Conservation (phyloP, 2,329 filamentous ascomycete species). For the Sclerotinia spermophila region DNA sequence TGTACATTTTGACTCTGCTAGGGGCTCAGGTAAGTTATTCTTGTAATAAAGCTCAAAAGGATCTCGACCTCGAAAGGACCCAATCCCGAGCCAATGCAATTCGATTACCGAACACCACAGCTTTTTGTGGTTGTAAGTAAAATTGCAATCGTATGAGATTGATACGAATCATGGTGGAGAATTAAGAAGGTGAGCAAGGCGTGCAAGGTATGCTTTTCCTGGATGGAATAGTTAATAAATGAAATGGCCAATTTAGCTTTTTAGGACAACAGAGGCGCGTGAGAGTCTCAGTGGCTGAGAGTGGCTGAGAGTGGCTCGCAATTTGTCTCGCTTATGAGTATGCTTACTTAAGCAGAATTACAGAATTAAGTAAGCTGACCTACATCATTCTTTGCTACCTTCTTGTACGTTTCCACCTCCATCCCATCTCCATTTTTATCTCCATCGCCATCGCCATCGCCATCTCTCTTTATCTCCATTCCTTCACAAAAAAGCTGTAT, state of each 20-base stretch:
- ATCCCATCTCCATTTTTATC: background rate
- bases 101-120: background rate
- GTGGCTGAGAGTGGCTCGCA: background rate
- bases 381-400: no score
- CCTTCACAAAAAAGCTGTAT: background rate
- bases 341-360: background rate
- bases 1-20: background rate
- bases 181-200: no score
- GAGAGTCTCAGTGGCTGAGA: background rate
- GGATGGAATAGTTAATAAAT: background rate
- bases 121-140: no score
- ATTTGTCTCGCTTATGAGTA: background rate
- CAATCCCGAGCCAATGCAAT: background rate
- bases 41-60: background rate
- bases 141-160: slow-evolving; percentile 7
- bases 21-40: background rate
- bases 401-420: no score
- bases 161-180: slow-evolving; percentile 15
- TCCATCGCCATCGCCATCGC: background rate
- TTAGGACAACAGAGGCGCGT: background rate
- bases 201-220: background rate
- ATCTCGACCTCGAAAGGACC: background rate
- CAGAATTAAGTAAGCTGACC: background rate
- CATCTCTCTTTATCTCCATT: background rate
- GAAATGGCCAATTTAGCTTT: background rate